Conservation (phyloP, 2,329 filamentous ascomycete genomes). For the Gyromitra esculenta region DNA sequence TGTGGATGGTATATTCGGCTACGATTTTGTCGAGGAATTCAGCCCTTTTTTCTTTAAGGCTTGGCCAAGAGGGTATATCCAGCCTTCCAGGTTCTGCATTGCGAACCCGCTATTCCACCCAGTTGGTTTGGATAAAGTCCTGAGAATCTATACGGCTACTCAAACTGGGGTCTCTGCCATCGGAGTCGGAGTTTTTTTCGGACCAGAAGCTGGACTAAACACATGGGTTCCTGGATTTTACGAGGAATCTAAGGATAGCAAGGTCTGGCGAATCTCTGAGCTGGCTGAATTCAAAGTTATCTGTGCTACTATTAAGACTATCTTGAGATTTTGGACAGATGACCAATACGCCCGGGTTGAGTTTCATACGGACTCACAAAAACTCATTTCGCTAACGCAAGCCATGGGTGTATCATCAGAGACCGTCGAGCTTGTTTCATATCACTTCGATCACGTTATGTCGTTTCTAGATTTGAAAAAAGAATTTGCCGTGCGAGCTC, state of each 20-base stretch:
- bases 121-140: background rate
- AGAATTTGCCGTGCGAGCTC: conserved; percentile 5
- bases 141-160: conserved; percentile 34
- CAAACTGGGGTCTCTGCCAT: background rate
- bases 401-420: background rate
- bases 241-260: background rate
- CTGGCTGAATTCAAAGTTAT: conserved; percentile 18
- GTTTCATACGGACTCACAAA: conserved; percentile 14
- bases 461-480: conserved; percentile 28
- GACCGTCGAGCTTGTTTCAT: background rate
- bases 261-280: background rate
- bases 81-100: conserved; percentile 24
- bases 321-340: background rate
- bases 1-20: conserved; percentile 36
- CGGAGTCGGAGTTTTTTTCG: conserved; percentile 36
- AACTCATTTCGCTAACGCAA: conserved; percentile 13
- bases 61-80: background rate
- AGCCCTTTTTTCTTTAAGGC: conserved; percentile 20
- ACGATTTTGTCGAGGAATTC: conserved; percentile 26
- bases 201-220: conserved; percentile 28
- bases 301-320: background rate
- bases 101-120: conserved; percentile 28
- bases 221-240: conserved; percentile 30
- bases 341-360: conserved; percentile 17
- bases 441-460: background rate